Percentiles rank a stretch among this genome's conserved stretches.
Evolutionary conservation across 345 rosid genomes (phyloP).

Genomic region (Aegle marmelos): DNA sequence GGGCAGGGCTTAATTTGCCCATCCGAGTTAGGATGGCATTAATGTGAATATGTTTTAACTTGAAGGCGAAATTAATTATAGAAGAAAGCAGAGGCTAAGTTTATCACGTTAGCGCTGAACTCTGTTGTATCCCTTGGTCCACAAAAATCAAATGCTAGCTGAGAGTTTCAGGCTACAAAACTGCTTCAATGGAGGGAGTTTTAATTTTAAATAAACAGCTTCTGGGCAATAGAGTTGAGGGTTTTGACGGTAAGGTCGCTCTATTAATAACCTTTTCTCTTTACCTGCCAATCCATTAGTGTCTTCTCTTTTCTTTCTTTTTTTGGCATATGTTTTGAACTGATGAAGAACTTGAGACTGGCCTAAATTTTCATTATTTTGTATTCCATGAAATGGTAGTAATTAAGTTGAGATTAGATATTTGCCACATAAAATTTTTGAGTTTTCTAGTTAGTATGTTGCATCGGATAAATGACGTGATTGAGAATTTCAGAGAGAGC

Average conservation of each 20-base stretch:
- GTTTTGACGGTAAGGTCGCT: constrained; percentile 36
- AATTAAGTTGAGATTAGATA: background rate
- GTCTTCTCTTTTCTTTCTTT: background rate
- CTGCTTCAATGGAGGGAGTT: constrained; percentile 20
- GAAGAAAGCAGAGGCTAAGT: background rate
- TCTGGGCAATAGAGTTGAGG: constrained; percentile 16
- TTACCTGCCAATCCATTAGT: background rate
- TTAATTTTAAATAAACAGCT: constrained; percentile 21
- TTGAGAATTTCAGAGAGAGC: background rate
- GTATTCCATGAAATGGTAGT: background rate
- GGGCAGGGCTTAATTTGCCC: too few species aligned
- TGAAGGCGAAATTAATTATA: constrained; percentile 9
- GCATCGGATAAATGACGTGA: background rate
- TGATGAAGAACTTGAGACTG: background rate
- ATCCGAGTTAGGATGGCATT: background rate
- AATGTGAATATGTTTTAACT: constrained; percentile 5
- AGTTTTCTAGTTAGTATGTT: background rate
- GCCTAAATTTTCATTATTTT: background rate
- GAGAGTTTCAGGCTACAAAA: constrained; percentile 15
- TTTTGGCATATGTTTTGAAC: background rate
- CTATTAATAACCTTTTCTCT: background rate
- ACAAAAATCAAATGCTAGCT: constrained; percentile 5
- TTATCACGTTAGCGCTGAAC: constrained; percentile 19
- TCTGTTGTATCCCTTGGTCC: background rate
- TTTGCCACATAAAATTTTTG: background rate